Evolutionary conservation across 305 asterid genomes (phyloP), one percentile per base, ranked within the genome.

Genomic region (Petunia hybrid): DNA sequence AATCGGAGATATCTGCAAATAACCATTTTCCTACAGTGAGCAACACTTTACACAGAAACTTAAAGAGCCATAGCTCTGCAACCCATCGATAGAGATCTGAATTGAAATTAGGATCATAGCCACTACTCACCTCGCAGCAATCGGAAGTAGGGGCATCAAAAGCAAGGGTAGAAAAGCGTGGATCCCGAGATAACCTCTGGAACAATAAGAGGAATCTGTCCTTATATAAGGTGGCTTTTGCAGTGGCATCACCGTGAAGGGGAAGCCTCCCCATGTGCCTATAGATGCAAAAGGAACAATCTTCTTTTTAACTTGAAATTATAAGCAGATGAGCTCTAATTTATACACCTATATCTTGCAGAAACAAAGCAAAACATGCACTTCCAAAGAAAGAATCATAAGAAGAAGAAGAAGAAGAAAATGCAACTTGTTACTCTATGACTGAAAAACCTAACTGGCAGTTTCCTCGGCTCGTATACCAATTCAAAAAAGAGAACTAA

Each of bases 151-250:
- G 90, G 51, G 89, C 90, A 81, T 89, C 90, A 89, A 95, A 92
- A 74, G 91, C 88, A 57, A 93, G 95, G 85, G 88, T 87, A 63
- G 92, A 89, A 86, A 95, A 95, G 80, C 90, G 90, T 67, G 99
- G 95, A 77, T 93, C 97, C 56, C 97, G 97, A 81, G 98, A 90
- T 76, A 96, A 87, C 89, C 95, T 90, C 85, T 94, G 99, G 76
- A 79, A 89, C 86, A 94, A 87, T 87, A 94, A 81, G 69, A 91
- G 90, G 84, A 96, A 93, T 90, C 98, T 91, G 85, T 96, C 98
- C 86, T 89, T 91, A 83, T 94, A 96, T 61, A 96, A 84, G 36
- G 84, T 83, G 80, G 89, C 95, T 89, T 94, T 96, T 31, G 97
- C 92, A 79, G 95, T 88, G 81, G 99, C 95, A 87, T 96, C 97